Base-by-base conservation (phyloP, 805 yeast species). In the Kazachstania viticola region DNA sequence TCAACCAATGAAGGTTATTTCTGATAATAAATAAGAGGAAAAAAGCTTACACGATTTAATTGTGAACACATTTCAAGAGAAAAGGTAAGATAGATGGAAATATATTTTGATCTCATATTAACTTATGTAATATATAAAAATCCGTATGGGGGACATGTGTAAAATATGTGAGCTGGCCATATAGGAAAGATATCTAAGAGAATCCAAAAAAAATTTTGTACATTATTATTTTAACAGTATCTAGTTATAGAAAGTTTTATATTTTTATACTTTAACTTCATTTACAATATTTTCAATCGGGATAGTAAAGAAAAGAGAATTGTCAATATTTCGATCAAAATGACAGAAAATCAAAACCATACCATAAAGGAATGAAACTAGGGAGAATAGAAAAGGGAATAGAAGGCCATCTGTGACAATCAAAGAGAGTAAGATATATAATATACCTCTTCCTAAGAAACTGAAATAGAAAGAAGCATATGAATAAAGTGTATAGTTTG, bases 391-490 rank as follows among this genome's bases (percentile, higher is more conserved):
- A 24, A 71, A 47, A 41, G 84, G 67, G 39, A 80, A 56, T 21
- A 67, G 52, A 32, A 75, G 67, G 7, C 71, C 77, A 32, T 73
- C 51, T 65, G 68, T 46, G 70, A 63, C 47, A 69, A 79, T 14
- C 72, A 72, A 29, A 64, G 78, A 47, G 23, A 54, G 27, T 31
- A 53, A 28, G 15, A 53, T 39, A 27, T 46, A 40, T 5, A 46
- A 60, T 9, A 67, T 40, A 14, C 76, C 77, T 35, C 77, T 60
- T 6, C 77, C 77, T 14, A 68, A 47, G 42, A 76, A 77, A 18
- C 80, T 73, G 48, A 73, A 77, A 42, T 76, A 64, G 37, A 78
- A 76, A 3, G 82, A 75, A 6, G 74, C 80, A 45, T 72, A 79
- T 5, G 71, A 64, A 42, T 71, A 66, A n/a, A 79, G 67, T 38